Base-by-base conservation (phyloP, 345 rosid genomes). In the Lepidium didymum region DNA sequence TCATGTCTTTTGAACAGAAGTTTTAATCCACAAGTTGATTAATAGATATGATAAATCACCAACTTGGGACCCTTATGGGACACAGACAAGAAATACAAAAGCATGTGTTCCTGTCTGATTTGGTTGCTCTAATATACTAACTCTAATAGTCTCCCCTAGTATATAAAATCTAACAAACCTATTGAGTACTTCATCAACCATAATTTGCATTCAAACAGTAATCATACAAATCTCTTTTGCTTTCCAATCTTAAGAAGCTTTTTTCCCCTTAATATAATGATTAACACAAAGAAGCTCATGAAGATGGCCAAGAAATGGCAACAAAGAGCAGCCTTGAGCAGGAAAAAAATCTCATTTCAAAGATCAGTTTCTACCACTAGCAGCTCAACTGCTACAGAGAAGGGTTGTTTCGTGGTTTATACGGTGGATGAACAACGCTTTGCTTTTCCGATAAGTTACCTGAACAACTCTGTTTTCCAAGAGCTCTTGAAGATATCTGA, bases 401-500 rank as follows among this genome's bases (percentile, higher is more conserved):
- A 53, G 29, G 75, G 75, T 1, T 71, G 74, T 43, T 79, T 72
- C 16, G 57, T 63, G 40, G 69, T 64, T 4, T 79, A 75, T 70
- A 79, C 71, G 6, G 23, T 34, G 3, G 70, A 66, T 52, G 7
- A 53, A 40, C 7, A 1, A 11, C 59, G 49, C 3, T 65, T 65
- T 41, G 14, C 18, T 4, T 25, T 51, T 15, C 51, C 61, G 0
- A 40, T 66, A 44, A 29, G 42, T n/a, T 69, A 72, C 27, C 70
- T 81, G 1, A 58, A 55, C 14, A 64, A 58, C 40, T 37, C 34
- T 5, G 47, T 75, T 29, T 58, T 75, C 23, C 45, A 51, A 61
- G 76, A 78, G 44, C 76, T 81, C 34, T 57, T 78, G 52, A 70
- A 27, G 7, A 75, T 76, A 43, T 66, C 69, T 6, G 80, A 69